These are phyloP conservation scores for Picochlorum sp. DNA, from an alignment of 139 green algal species.

Conservation along the genomic window DNA sequence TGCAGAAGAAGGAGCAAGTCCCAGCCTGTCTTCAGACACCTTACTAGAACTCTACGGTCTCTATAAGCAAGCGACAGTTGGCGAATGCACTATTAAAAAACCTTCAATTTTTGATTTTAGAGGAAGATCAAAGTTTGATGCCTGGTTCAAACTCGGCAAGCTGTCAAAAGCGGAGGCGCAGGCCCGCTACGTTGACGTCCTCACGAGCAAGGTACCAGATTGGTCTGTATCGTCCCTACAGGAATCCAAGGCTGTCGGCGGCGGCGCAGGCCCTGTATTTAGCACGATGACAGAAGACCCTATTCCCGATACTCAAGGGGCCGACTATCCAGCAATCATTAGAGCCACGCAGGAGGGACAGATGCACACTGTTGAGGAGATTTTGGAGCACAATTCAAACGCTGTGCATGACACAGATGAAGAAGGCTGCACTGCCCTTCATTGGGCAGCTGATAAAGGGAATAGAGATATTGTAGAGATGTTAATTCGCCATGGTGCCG, in stretches of 20 bases:
- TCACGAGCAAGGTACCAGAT: constrained; percentile 7
- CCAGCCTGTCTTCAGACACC: too few species aligned
- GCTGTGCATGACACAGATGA: not conserved
- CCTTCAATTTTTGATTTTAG: constrained; percentile 35
- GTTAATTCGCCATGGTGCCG: not conserved
- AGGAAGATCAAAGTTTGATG: constrained; percentile 32
- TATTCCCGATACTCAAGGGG: not conserved
- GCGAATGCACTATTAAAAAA: constrained; percentile 28
- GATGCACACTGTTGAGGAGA: not conserved
- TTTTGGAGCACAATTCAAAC: not conserved
- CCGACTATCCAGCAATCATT: not conserved
- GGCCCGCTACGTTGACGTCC: constrained; percentile 15
- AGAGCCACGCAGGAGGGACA: not conserved
- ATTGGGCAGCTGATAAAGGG: constrained; percentile 26
- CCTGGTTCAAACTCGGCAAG: constrained; percentile 13
- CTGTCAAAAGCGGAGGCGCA: constrained; percentile 6
- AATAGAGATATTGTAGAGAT: constrained; percentile 10
- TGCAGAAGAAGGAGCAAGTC: too few species aligned
- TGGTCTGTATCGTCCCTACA: constrained; percentile 2
- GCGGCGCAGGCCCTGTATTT: constrained; percentile 18
- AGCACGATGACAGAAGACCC: constrained; percentile 15
- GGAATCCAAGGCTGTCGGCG: constrained; percentile 1
- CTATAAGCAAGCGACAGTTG: constrained; percentile 44
- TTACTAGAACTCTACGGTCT: constrained; percentile 41
- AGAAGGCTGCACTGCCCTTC: constrained; percentile 20